Evolutionary conservation across 495 filamentous ascomycete species (phyloP).

Genomic region (Tuber magnatum): DNA sequence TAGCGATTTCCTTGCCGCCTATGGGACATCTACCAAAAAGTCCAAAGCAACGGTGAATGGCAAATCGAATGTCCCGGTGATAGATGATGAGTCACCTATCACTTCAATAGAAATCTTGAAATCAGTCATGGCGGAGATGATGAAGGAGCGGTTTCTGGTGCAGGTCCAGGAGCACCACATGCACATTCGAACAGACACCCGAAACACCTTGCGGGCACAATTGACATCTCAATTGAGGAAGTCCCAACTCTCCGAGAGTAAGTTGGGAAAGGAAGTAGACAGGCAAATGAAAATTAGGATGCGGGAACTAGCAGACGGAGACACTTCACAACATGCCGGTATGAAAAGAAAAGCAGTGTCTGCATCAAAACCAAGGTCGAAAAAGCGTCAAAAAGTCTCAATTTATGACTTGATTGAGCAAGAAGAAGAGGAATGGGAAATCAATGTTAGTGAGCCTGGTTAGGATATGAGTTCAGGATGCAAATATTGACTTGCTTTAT

Average conservation of each 20-base stretch:
- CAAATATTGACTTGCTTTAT: slow-evolving; percentile 5
- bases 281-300: slow-evolving; percentile 52
- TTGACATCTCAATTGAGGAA: slow-evolving; percentile 43
- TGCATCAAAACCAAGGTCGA: slow-evolving; percentile 40
- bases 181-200: slow-evolving; percentile 42
- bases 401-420: slow-evolving; percentile 36
- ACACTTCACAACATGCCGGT: slow-evolving; percentile 42
- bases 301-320: slow-evolving; percentile 44
- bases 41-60: slow-evolving; percentile 5
- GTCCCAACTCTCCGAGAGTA: slow-evolving; percentile 47
- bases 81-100: slow-evolving; percentile 19
- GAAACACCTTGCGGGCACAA: slow-evolving; percentile 45
- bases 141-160: slow-evolving; percentile 35
- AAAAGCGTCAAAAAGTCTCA: slow-evolving; percentile 35
- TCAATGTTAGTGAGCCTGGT: slow-evolving; percentile 41
- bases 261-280: slow-evolving; percentile 53
- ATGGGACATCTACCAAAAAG: slow-evolving; percentile 30
- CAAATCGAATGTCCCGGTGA: not conserved
- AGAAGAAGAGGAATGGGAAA: slow-evolving; percentile 38
- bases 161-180: slow-evolving; percentile 39
- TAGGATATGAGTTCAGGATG: not conserved
- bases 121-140: slow-evolving; percentile 38
- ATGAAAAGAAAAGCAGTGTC: slow-evolving; percentile 49
- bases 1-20: slow-evolving; percentile 51
- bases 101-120: slow-evolving; percentile 35